Percentiles rank a stretch among this genome's conserved stretches.
Conservation (phyloP, 106 monocot genomes). For the Apostasia shenzhenica region DNA sequence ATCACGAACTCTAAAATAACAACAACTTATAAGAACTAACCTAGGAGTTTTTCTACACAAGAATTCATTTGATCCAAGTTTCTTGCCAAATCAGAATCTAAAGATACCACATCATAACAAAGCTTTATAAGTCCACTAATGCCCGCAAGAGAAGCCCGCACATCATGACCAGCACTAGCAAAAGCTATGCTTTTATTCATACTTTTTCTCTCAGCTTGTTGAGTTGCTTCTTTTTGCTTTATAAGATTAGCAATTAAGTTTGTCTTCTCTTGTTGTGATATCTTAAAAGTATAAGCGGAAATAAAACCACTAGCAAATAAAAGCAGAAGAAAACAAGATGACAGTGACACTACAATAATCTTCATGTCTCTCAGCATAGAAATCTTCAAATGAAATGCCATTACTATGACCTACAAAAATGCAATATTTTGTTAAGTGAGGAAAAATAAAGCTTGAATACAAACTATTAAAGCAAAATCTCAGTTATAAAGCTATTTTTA, state of each 20-base stretch:
- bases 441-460: background rate
- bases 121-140: constrained; percentile 56
- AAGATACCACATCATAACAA: constrained; percentile 21
- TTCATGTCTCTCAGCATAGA: constrained; percentile 7
- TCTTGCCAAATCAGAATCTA: constrained; percentile 25
- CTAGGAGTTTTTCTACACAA: constrained; percentile 56
- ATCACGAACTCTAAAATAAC: too few species aligned
- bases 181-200: constrained; percentile 93
- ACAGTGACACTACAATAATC: constrained; percentile 1
- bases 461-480: background rate
- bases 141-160: constrained; percentile 54
- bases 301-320: constrained; percentile 15
- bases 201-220: constrained; percentile 89
- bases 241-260: constrained; percentile 37
- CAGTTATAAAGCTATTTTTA: too few species aligned
- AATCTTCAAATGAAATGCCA: constrained; percentile 8
- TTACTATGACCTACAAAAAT: constrained; percentile 19
- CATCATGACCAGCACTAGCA: constrained; percentile 76
- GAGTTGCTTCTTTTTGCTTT: constrained; percentile 65
- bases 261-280: constrained; percentile 15
- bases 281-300: constrained; percentile 13
- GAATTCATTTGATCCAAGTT: constrained; percentile 54
- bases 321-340: constrained; percentile 20
- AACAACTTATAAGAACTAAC: constrained; percentile 14
- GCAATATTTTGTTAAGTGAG: background rate